Evolutionary conservation across 352 stramenopile species (phyloP).

Genomic region (Aphanomyces cochlioides): DNA sequence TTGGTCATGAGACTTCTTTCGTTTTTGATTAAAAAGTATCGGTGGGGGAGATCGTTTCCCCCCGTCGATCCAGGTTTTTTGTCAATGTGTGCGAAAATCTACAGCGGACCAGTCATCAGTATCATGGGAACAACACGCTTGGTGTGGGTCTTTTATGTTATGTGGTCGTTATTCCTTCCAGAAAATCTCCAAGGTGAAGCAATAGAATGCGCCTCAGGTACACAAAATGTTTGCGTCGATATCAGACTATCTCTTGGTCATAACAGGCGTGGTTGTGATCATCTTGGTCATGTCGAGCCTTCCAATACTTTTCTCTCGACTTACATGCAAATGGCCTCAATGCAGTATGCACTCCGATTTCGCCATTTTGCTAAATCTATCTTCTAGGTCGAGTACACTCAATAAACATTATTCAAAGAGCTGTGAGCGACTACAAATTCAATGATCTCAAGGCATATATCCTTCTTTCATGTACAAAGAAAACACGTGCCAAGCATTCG

Average conservation of each 20-base stretch:
- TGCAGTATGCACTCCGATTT: background rate
- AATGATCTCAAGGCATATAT: constrained; percentile 10
- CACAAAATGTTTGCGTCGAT: too few species aligned
- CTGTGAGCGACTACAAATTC: background rate
- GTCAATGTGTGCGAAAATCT: background rate
- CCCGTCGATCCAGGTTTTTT: constrained; percentile 16
- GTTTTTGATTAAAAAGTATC: background rate
- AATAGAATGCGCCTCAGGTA: background rate
- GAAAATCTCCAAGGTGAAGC: background rate
- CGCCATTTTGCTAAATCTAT: background rate
- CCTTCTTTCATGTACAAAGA: background rate
- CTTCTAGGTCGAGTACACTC: background rate
- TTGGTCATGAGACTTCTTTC: background rate
- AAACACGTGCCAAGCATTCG: background rate
- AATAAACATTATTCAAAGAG: background rate
- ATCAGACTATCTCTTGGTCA: too few species aligned
- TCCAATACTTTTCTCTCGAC: background rate
- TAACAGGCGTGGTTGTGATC: background rate
- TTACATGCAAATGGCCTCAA: background rate
- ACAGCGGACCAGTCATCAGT: background rate
- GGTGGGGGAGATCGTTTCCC: constrained; percentile 1
- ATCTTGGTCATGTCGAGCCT: background rate
- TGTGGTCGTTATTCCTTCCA: background rate
- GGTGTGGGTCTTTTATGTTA: background rate
- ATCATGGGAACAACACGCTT: background rate